Evolutionary conservation across 352 stramenopile genomes (phyloP), one percentile per base, ranked within the genome.

Genomic region (Pythium folliculosum): DNA sequence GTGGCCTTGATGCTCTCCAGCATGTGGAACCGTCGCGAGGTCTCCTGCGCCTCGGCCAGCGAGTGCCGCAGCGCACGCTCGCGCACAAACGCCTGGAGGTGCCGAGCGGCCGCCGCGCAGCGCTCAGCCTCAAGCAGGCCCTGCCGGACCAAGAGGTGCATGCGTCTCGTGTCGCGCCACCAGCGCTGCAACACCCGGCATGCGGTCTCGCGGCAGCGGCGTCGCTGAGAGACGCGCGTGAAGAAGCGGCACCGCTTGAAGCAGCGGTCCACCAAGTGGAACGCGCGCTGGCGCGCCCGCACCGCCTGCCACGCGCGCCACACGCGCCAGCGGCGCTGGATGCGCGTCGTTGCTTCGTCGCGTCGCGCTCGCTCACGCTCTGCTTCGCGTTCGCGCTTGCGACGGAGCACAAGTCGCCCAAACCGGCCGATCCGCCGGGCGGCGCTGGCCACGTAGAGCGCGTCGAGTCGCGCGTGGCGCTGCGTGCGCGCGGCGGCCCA

Each of bases 201-300:
- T 2, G 78, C 73, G 13, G 63, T 32, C 45, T 74, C 62, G 8
- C 73, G 76, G 14, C 44, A 51, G 3, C 65, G 44, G 3, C 37
- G 69, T 7, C 78, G 68, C 37, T 67, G 62, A 4, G n/a, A 69
- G 14, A 79, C 68, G 1, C 60, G 27, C 2, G 70, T 64, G 50
- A 81, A 90, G 51, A 92, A 82, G 16, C 57, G 16, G 12, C 62
- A 63, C 21, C 84, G 81, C 52, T 77, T 59, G 66, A 89, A 92
- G 21, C 69, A 59, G 58, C 76, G 66, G 48, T 89, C 73, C 44
- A 77, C 5, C 19, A 57, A 22, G 44, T 72, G 67, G 61, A 88
- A 92, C n/a, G 8, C 35, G 55, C 21, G 50, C 71, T 76, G 44
- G 2, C 52, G 47, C 21, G 8, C 12, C 0, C 25, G n/a, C 23